phyloP scores from a whole-genome alignment of 148 eudicot genomes.

The Heliamphora exappendiculata region DNA sequence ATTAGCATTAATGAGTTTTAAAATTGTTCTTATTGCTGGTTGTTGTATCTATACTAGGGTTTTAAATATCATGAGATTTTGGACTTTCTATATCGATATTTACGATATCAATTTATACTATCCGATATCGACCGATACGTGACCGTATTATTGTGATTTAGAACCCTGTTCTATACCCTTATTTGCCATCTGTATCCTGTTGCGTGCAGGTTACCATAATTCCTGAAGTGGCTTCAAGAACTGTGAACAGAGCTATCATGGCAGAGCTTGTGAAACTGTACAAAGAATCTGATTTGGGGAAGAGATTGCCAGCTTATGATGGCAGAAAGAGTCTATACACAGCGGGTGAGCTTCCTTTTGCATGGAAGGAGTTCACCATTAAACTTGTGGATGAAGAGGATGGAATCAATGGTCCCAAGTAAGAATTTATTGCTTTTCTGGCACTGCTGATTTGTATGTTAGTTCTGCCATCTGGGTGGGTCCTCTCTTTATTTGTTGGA shows the following conservation, averaged over 20 bases:
- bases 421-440: slow-evolving; percentile 16
- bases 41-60: neutral
- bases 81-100: too few relatives aligned
- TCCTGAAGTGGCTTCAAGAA: slow-evolving; percentile 61
- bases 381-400: slow-evolving; percentile 54
- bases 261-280: slow-evolving; percentile 57
- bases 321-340: slow-evolving; percentile 68
- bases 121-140: too few relatives aligned
- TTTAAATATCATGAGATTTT: too few relatives aligned
- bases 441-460: too few relatives aligned
- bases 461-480: too few relatives aligned
- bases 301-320: slow-evolving; percentile 71
- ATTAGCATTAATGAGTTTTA: slow-evolving; percentile 25
- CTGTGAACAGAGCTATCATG: slow-evolving; percentile 53
- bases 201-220: slow-evolving; percentile 49
- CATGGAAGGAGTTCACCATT: slow-evolving; percentile 50
- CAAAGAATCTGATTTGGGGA: slow-evolving; percentile 65
- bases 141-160: too few relatives aligned
- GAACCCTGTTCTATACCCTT: too few relatives aligned
- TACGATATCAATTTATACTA: too few relatives aligned
- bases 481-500: too few relatives aligned
- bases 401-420: slow-evolving; percentile 52
- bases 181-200: neutral
- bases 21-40: slow-evolving; percentile 30
- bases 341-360: slow-evolving; percentile 67